Conservation (phyloP, 1,284 basidiomycete genomes). For the Ganoderma lucidum region DNA sequence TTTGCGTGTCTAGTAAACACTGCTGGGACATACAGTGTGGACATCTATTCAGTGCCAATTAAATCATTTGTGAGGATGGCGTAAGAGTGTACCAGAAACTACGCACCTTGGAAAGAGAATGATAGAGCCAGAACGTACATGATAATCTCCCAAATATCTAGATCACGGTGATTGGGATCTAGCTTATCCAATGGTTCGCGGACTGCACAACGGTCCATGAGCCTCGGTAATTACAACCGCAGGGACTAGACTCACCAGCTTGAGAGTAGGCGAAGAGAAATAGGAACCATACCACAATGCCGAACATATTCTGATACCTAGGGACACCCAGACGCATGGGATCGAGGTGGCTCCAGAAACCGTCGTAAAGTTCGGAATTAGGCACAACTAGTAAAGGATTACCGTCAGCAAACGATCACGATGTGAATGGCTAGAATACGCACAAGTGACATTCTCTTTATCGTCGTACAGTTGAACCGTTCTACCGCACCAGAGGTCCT, state of each 20-base stretch:
- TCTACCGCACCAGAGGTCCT: constrained; percentile 82
- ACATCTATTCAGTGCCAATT: constrained; percentile 53
- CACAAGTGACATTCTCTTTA: constrained; percentile 75
- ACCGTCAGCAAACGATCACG: not conserved
- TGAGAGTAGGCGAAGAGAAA: constrained; percentile 89
- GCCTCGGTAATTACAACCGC: not conserved
- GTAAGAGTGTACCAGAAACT: not conserved
- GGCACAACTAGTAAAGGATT: constrained; percentile 57
- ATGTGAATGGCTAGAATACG: constrained; percentile 28
- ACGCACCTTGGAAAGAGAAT: constrained; percentile 80
- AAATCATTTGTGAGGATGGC: not conserved
- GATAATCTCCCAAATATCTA: constrained; percentile 82
- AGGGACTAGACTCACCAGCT: constrained; percentile 61
- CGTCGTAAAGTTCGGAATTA: constrained; percentile 57
- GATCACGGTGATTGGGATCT: constrained; percentile 52
- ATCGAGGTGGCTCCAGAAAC: constrained; percentile 78
- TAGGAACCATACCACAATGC: constrained; percentile 83
- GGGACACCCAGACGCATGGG: constrained; percentile 89
- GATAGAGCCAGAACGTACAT: constrained; percentile 82
- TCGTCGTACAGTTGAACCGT: constrained; percentile 81
- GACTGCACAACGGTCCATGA: constrained; percentile 49
- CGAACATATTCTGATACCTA: constrained; percentile 81
- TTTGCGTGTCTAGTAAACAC: not conserved
- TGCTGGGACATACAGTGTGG: constrained; percentile 59
- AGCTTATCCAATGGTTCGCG: constrained; percentile 75